Conservation (phyloP, 1,284 basidiomycete genomes). For the Abortiporus biennis region DNA sequence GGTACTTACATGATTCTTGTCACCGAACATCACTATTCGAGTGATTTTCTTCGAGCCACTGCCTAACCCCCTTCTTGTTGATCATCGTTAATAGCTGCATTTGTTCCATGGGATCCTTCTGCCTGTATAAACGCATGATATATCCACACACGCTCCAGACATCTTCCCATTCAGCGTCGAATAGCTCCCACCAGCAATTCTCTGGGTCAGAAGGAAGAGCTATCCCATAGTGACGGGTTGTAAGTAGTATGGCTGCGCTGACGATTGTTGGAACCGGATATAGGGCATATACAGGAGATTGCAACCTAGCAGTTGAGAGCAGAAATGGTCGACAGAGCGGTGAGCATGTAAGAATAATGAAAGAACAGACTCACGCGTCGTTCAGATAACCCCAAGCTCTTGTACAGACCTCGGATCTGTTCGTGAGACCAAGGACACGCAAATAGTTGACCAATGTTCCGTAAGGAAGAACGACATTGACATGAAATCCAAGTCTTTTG, state of each 20-base stretch:
- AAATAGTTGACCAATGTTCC: constrained; percentile 95
- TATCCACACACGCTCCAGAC: constrained; percentile 76
- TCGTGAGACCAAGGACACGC: constrained; percentile 78
- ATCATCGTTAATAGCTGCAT: constrained; percentile 46
- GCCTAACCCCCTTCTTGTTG: constrained; percentile 64
- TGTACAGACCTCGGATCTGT: constrained; percentile 64
- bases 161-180: constrained; percentile 83
- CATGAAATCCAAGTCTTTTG: constrained; percentile 88
- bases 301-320: constrained; percentile 47
- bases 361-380: constrained; percentile 62
- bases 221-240: constrained; percentile 63
- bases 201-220: constrained; percentile 64
- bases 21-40: neutral
- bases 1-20: neutral
- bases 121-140: constrained; percentile 74
- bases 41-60: constrained; percentile 57
- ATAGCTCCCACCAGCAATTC: constrained; percentile 82
- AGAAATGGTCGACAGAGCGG: constrained; percentile 9
- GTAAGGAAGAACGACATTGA: constrained; percentile 88
- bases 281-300: constrained; percentile 86
- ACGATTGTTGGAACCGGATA: constrained; percentile 88
- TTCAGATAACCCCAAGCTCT: constrained; percentile 88
- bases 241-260: constrained; percentile 77
- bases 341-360: constrained; percentile 10
- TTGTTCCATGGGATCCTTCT: constrained; percentile 30